phyloP scores from a whole-genome alignment of 768 basidiomycete species.

The Asterophora lycoperdoides region DNA sequence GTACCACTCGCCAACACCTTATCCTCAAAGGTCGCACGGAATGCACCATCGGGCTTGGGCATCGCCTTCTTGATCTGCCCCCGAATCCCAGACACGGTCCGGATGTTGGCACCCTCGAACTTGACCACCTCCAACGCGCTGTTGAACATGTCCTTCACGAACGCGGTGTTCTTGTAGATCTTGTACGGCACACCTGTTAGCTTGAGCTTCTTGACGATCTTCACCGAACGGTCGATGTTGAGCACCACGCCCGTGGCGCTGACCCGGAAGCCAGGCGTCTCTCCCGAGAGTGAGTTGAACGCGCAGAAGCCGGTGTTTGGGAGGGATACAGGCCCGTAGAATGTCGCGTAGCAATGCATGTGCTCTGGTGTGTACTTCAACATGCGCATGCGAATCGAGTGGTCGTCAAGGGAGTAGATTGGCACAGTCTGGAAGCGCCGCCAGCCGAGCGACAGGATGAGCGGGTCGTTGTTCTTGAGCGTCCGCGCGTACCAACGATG shows the following conservation, averaged over 20 bases:
- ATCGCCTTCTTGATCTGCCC: conserved; percentile 97
- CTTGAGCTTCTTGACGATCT: conserved; percentile 98
- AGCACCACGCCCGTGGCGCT: conserved; percentile 93
- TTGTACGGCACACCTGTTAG: conserved; percentile 93
- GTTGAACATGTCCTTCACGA: conserved; percentile 96
- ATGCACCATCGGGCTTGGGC: conserved; percentile 92
- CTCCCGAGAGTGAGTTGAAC: conserved; percentile 79
- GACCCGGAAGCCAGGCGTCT: conserved; percentile 75
- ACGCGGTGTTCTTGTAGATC: conserved; percentile 99
- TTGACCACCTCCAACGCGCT: conserved; percentile 93
- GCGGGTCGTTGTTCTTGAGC: conserved; percentile 94
- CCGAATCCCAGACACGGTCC: conserved; percentile 92
- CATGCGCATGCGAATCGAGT: conserved; percentile 97
- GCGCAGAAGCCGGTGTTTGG: conserved; percentile 98
- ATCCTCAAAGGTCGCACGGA: conserved; percentile 97
- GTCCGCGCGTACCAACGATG: conserved; percentile 92
- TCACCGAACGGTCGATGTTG: conserved; percentile 86
- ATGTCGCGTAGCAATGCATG: conserved; percentile 98
- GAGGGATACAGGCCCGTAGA: conserved; percentile 88
- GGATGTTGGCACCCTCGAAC: conserved; percentile 96
- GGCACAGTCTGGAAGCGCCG: conserved; percentile 92
- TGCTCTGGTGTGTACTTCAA: conserved; percentile 99
- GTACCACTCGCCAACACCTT: conserved; percentile 93
- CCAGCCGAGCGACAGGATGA: conserved; percentile 98
- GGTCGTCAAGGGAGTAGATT: conserved; percentile 95